Evolutionary conservation across 2,329 filamentous ascomycete genomes (phyloP).

Genomic region (Juglanconis oblonga): DNA sequence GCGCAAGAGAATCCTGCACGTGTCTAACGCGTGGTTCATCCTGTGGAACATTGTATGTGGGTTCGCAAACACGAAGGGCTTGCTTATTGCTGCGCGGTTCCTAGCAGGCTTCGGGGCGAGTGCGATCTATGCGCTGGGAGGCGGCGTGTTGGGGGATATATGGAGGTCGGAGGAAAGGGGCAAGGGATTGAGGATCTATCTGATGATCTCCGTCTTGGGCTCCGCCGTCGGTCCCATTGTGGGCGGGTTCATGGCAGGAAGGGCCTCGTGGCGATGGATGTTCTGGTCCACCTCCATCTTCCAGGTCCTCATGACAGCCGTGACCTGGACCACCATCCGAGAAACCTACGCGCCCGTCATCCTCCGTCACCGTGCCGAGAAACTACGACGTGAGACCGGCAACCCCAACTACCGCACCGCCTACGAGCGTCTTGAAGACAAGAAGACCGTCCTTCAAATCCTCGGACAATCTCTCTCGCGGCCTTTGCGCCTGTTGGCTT

Average conservation of each 20-base stretch:
- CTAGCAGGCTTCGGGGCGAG: conserved; percentile 47
- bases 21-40: conserved; percentile 47
- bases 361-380: conserved; percentile 20
- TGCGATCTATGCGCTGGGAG: conserved; percentile 42
- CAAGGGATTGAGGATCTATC: conserved; percentile 34
- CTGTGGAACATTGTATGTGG: conserved; percentile 46
- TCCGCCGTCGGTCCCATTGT: conserved; percentile 37
- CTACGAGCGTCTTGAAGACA: conserved; percentile 34
- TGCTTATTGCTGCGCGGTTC: conserved; percentile 43
- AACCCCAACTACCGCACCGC: conserved; percentile 29
- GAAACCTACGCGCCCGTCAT: conserved; percentile 39
- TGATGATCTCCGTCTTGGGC: conserved; percentile 38
- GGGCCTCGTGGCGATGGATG: conserved; percentile 42
- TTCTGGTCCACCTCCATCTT: conserved; percentile 44
- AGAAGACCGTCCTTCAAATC: conserved; percentile 22
- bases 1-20: conserved; percentile 37
- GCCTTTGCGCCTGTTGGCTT: conserved; percentile 53
- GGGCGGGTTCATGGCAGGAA: conserved; percentile 36
- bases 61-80: conserved; percentile 36
- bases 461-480: conserved; percentile 42
- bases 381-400: conserved; percentile 2
- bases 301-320: conserved; percentile 33
- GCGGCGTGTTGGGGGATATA: conserved; percentile 45
- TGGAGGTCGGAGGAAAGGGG: conserved; percentile 46
- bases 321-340: conserved; percentile 30